Evolutionary conservation across 176 grass and related monocot genomes (phyloP).

Genomic region (Elaeis guineensis): DNA sequence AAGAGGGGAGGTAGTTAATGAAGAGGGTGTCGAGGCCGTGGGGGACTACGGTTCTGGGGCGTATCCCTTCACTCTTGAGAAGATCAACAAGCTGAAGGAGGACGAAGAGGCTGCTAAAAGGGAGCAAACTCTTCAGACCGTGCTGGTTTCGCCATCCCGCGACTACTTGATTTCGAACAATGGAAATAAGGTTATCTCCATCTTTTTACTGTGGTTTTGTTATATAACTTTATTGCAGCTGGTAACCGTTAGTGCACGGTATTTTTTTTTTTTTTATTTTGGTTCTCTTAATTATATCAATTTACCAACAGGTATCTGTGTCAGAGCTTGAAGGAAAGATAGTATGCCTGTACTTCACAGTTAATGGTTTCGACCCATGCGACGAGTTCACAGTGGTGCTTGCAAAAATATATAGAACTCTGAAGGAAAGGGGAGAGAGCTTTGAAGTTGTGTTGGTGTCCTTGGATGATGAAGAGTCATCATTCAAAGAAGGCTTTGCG

Average conservation of each 20-base stretch:
- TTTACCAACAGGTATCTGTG: slow-evolving; percentile 47
- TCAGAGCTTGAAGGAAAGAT: slow-evolving; percentile 63
- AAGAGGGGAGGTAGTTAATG: slow-evolving; percentile 37
- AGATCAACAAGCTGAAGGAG: slow-evolving; percentile 47
- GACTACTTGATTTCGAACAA: slow-evolving; percentile 61
- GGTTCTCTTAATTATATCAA: neutral
- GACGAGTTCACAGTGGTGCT: slow-evolving; percentile 46
- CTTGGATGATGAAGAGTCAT: slow-evolving; percentile 37
- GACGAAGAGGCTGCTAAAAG: slow-evolving; percentile 48
- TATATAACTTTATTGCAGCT: too few relatives aligned
- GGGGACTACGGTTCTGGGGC: slow-evolving; percentile 44
- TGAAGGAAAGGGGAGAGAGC: slow-evolving; percentile 57
- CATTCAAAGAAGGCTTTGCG: slow-evolving; percentile 34
- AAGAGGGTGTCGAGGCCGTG: slow-evolving; percentile 33
- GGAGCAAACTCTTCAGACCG: slow-evolving; percentile 51
- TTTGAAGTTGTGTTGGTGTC: slow-evolving; percentile 73
- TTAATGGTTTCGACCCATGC: slow-evolving; percentile 20
- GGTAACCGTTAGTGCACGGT: too few relatives aligned
- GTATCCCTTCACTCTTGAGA: slow-evolving; percentile 68
- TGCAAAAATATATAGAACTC: slow-evolving; percentile 52
- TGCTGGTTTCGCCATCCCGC: slow-evolving; percentile 38
- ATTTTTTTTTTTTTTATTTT: neutral
- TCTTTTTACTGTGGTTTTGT: slow-evolving; percentile 4
- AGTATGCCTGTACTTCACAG: slow-evolving; percentile 57
- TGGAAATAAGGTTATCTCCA: slow-evolving; percentile 44